phyloP scores from a whole-genome alignment of 352 stramenopile species.

The Phytophthora rubi region DNA sequence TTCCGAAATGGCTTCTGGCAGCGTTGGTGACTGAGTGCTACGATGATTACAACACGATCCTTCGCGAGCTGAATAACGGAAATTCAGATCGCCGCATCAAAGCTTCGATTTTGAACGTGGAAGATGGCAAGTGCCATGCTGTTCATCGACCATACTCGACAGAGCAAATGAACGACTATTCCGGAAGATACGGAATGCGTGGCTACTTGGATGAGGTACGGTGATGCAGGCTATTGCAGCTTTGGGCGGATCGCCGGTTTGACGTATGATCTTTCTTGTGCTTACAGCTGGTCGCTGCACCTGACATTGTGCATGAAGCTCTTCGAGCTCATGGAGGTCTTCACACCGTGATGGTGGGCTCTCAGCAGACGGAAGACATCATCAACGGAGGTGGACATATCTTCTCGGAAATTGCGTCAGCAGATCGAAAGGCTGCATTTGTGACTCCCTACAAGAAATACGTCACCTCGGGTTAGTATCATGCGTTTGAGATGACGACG shows the following conservation, averaged over 20 bases:
- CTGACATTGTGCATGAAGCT: slow-evolving; percentile 84
- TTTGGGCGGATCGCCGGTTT: background rate
- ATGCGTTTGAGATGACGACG: background rate
- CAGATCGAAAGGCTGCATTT: slow-evolving; percentile 75
- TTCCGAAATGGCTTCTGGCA: slow-evolving; percentile 81
- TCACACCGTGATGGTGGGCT: slow-evolving; percentile 82
- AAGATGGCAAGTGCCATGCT: slow-evolving; percentile 58
- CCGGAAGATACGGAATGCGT: slow-evolving; percentile 65
- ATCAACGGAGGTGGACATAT: slow-evolving; percentile 77
- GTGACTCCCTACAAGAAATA: slow-evolving; percentile 90
- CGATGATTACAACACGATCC: slow-evolving; percentile 83
- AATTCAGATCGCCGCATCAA: slow-evolving; percentile 56
- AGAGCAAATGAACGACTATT: slow-evolving; percentile 61
- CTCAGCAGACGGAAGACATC: slow-evolving; percentile 74
- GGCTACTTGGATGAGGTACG: slow-evolving; percentile 83
- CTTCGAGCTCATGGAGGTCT: slow-evolving; percentile 70
- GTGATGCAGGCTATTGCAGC: background rate
- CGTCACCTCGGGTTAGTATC: slow-evolving; percentile 66
- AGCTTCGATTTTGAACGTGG: slow-evolving; percentile 71
- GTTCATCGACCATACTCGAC: slow-evolving; percentile 65
- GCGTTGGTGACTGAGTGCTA: slow-evolving; percentile 81
- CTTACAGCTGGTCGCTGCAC: slow-evolving; percentile 72
- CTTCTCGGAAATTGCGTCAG: slow-evolving; percentile 58
- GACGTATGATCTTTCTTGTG: slow-evolving; percentile 3
- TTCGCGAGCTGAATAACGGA: slow-evolving; percentile 67